These are phyloP conservation scores for Psilocybe sp. DNA, from an alignment of 768 basidiomycete genomes.

Conservation along the genomic window DNA sequence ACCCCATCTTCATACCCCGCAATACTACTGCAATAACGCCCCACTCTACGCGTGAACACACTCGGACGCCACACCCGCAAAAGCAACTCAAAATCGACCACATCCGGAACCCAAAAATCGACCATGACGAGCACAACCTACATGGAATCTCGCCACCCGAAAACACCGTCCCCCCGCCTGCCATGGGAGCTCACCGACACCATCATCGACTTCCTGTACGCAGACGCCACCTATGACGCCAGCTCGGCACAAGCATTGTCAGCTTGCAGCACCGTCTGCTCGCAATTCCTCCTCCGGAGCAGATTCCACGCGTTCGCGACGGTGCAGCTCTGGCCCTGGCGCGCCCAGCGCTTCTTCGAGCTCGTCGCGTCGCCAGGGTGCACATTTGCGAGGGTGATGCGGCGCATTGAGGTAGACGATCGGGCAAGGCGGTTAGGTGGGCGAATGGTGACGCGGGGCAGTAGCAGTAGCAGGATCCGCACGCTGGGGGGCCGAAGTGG, in stretches of 20 bases:
- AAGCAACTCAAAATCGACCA: too few relatives aligned
- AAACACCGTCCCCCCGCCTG: background rate
- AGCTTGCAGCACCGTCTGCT: conserved; percentile 27
- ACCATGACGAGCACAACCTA: too few relatives aligned
- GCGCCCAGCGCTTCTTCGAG: conserved; percentile 20
- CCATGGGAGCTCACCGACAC: conserved; percentile 31
- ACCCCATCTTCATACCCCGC: too few relatives aligned
- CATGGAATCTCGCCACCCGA: too few relatives aligned
- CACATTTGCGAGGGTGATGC: conserved; percentile 24
- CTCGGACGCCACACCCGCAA: too few relatives aligned
- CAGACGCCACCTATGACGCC: conserved; percentile 10
- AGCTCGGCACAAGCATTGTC: conserved; percentile 12
- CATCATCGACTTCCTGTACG: conserved; percentile 30
- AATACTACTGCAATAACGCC: too few relatives aligned
- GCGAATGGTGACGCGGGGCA: background rate
- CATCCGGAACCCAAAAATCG: too few relatives aligned
- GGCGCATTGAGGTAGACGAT: conserved; percentile 26
- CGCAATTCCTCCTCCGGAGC: conserved; percentile 28
- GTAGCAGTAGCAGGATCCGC: background rate
- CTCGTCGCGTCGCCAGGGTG: conserved; percentile 16
- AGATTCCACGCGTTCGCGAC: conserved; percentile 29
- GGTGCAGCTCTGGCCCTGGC: conserved; percentile 27
- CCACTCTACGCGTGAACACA: too few relatives aligned
- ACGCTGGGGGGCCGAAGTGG: background rate
- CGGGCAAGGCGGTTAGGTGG: background rate